phyloP scores from a whole-genome alignment of 108 stramenopile genomes.

The Conticribra weissflogii region DNA sequence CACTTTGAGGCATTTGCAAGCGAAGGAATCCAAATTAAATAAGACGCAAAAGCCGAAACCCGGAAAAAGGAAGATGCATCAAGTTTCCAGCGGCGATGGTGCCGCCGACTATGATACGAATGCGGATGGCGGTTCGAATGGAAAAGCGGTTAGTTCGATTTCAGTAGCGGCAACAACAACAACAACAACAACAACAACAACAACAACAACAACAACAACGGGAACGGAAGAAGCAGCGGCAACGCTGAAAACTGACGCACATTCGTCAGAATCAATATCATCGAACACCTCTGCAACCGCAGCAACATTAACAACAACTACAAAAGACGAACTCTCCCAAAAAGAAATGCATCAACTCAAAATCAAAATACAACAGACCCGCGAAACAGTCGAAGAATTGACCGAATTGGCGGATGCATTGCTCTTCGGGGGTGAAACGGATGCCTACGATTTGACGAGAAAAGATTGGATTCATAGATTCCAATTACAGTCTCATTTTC shows the following conservation, averaged over 20 bases:
- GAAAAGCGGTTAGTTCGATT: background rate
- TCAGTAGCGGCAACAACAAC: background rate
- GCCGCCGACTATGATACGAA: too few species aligned
- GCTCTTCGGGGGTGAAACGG: slow-evolving; percentile 68
- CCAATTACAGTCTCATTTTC: slow-evolving; percentile 24
- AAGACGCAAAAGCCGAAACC: slow-evolving; percentile 27
- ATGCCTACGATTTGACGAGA: slow-evolving; percentile 68
- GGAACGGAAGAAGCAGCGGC: slow-evolving; percentile 1
- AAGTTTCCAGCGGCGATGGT: too few species aligned
- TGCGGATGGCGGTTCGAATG: too few species aligned
- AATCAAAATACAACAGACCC: slow-evolving; percentile 30
- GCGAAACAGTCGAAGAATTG: slow-evolving; percentile 57
- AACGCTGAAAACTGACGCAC: too few species aligned
- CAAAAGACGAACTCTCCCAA: background rate
- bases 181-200: slow-evolving; percentile 11
- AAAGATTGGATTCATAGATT: slow-evolving; percentile 54
- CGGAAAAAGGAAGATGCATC: background rate
- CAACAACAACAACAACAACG: background rate
- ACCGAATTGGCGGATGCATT: slow-evolving; percentile 72
- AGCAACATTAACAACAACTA: background rate
- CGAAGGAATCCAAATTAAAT: slow-evolving; percentile 14
- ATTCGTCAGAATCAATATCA: too few species aligned
- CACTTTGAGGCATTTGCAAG: slow-evolving; percentile 27
- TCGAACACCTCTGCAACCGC: slow-evolving; percentile 9
- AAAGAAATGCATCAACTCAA: slow-evolving; percentile 15